These are phyloP conservation scores for Amaranthus cruentus DNA, from an alignment of 148 eudicot genomes.

Conservation along the genomic window DNA sequence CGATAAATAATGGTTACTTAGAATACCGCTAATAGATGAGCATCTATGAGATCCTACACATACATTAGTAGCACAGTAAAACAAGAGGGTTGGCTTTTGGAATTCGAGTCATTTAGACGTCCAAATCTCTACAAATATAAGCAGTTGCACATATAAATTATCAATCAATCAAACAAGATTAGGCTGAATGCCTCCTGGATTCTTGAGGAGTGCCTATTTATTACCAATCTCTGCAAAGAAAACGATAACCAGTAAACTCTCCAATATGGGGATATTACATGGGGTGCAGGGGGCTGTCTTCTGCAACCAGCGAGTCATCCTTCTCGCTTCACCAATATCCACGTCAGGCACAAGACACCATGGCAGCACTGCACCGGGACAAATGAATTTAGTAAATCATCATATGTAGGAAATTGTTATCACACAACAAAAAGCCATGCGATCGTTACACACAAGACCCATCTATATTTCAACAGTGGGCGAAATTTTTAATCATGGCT, in stretches of 20 bases:
- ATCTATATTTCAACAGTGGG: background rate
- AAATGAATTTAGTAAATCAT: background rate
- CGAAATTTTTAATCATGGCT: background rate
- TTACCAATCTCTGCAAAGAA: background rate
- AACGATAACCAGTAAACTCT: background rate
- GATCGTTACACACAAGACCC: background rate
- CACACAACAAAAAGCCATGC: background rate
- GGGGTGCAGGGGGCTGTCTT: background rate
- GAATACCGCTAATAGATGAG: too few relatives aligned
- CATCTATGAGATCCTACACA: too few relatives aligned
- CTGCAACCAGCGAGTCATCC: background rate
- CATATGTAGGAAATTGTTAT: background rate
- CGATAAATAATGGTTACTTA: too few relatives aligned
- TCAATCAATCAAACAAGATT: background rate
- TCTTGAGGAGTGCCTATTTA: slow-evolving; percentile 11
- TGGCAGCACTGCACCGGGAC: slow-evolving; percentile 5
- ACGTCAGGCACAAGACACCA: background rate
- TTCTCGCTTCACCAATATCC: slow-evolving; percentile 1
- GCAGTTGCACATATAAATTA: background rate
- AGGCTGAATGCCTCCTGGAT: background rate
- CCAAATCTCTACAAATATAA: background rate
- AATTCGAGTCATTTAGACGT: too few relatives aligned
- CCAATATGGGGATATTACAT: slow-evolving; percentile 14
- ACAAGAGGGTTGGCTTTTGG: too few relatives aligned
- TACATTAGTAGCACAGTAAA: too few relatives aligned